phyloP scores from a whole-genome alignment of 108 stramenopile genomes.

The Discostella stelligeroides region DNA sequence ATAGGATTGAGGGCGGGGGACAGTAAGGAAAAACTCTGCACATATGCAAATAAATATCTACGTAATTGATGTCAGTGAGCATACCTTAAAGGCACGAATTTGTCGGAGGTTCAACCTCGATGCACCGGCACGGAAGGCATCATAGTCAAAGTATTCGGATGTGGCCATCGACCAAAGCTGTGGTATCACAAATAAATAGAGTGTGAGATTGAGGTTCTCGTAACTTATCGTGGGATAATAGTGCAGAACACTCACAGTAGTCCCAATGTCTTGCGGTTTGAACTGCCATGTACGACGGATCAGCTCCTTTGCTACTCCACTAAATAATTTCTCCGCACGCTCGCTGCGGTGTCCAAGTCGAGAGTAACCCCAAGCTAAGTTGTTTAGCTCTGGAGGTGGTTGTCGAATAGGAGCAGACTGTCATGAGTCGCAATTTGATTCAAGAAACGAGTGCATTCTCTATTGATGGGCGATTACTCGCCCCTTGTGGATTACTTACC shows the following conservation, averaged over 20 bases:
- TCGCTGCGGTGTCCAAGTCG: slow-evolving; percentile 60
- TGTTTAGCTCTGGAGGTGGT: slow-evolving; percentile 68
- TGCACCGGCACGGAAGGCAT: slow-evolving; percentile 58
- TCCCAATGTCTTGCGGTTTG: slow-evolving; percentile 48
- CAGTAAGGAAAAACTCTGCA: too few relatives aligned
- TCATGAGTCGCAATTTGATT: not conserved
- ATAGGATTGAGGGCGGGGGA: not conserved
- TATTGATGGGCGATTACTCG: not conserved
- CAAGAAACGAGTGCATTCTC: not conserved
- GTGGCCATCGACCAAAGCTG: slow-evolving; percentile 81
- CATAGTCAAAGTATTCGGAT: slow-evolving; percentile 56
- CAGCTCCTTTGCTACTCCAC: slow-evolving; percentile 60
- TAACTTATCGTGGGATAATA: too few relatives aligned
- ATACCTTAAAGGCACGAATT: slow-evolving; percentile 53
- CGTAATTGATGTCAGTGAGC: not conserved
- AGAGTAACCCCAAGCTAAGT: slow-evolving; percentile 76
- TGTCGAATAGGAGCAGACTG: not conserved
- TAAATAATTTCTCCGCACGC: slow-evolving; percentile 37
- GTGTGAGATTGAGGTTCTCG: not conserved
- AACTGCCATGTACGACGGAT: slow-evolving; percentile 44
- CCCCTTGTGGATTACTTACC: not conserved
- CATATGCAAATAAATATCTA: too few relatives aligned
- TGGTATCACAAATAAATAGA: slow-evolving; percentile 49
- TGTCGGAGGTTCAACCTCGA: slow-evolving; percentile 54
- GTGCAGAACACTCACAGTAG: not conserved